These are phyloP conservation scores for Mycosarcoma maydis DNA, from an alignment of 1,284 basidiomycete genomes.

Conservation along the genomic window DNA sequence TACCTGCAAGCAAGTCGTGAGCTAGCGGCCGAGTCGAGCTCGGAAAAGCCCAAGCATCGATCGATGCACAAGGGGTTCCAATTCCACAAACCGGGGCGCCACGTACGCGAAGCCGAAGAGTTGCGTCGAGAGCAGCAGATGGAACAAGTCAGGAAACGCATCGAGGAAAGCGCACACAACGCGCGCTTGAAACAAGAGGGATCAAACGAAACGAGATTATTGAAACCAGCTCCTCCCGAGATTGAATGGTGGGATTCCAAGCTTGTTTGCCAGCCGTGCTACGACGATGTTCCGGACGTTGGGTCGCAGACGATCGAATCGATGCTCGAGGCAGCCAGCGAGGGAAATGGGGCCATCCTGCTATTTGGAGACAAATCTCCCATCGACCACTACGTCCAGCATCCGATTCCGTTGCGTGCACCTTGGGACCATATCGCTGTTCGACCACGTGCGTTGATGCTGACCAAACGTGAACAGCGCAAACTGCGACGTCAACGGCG, in stretches of 20 bases:
- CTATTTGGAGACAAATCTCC: slow-evolving; percentile 73
- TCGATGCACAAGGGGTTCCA: slow-evolving; percentile 59
- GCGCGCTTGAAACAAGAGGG: slow-evolving; percentile 93
- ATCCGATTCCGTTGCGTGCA: slow-evolving; percentile 94
- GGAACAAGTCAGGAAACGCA: slow-evolving; percentile 89
- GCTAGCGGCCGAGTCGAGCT: slow-evolving; percentile 16
- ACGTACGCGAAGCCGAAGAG: slow-evolving; percentile 61
- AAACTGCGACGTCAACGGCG: slow-evolving; percentile 92
- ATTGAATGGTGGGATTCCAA: slow-evolving; percentile 98
- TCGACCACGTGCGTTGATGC: slow-evolving; percentile 69
- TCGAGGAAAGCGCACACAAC: slow-evolving; percentile 88
- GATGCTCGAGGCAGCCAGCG: slow-evolving; percentile 69
- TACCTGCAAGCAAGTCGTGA: slow-evolving; percentile 46
- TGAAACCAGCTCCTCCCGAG: slow-evolving; percentile 85
- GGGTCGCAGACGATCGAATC: slow-evolving; percentile 71
- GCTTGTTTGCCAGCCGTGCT: slow-evolving; percentile 80
- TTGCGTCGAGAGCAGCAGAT: slow-evolving; percentile 73
- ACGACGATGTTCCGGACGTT: slow-evolving; percentile 75
- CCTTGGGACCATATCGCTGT: slow-evolving; percentile 84
- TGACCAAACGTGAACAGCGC: slow-evolving; percentile 81
- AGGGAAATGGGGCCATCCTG: slow-evolving; percentile 9
- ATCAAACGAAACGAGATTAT: slow-evolving; percentile 81
- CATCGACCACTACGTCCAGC: slow-evolving; percentile 91
- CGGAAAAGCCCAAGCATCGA: slow-evolving; percentile 34
- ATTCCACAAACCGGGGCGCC: slow-evolving; percentile 62